phyloP scores from a whole-genome alignment of 1,139 yeast genomes.

The Spathaspora sp. region DNA sequence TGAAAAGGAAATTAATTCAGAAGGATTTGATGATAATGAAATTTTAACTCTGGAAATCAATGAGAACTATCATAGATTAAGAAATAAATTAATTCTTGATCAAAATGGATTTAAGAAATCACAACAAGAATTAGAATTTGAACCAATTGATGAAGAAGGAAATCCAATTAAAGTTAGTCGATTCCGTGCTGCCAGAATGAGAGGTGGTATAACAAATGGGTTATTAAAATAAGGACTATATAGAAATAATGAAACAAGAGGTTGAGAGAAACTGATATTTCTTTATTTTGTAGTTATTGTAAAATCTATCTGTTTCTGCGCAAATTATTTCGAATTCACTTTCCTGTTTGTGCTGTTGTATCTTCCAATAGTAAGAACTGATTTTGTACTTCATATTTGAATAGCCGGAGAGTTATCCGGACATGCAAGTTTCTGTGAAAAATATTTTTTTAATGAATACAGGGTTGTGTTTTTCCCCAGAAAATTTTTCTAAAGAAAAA shows the following conservation, averaged over 20 bases:
- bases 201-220: neutral
- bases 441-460: neutral
- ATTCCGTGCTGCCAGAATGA: conserved; percentile 58
- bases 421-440: neutral
- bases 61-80: conserved; percentile 55
- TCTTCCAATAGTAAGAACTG: no score
- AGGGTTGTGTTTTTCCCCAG: neutral
- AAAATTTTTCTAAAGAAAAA: neutral
- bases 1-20: conserved; percentile 28
- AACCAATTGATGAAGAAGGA: conserved; percentile 71
- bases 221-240: neutral
- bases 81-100: conserved; percentile 48
- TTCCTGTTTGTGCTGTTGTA: no score
- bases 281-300: no score
- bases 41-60: conserved; percentile 47
- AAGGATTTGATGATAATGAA: conserved; percentile 23
- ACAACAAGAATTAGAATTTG: conserved; percentile 56
- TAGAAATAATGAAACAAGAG: neutral
- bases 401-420: neutral
- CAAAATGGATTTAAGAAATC: conserved; percentile 46
- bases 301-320: no score
- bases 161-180: conserved; percentile 61
- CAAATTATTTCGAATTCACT: neutral
- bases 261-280: no score
- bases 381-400: neutral